Evolutionary conservation across 2,329 filamentous ascomycete genomes (phyloP), one percentile per base, ranked within the genome.

Genomic region (Emmonsiellopsis sp.): DNA sequence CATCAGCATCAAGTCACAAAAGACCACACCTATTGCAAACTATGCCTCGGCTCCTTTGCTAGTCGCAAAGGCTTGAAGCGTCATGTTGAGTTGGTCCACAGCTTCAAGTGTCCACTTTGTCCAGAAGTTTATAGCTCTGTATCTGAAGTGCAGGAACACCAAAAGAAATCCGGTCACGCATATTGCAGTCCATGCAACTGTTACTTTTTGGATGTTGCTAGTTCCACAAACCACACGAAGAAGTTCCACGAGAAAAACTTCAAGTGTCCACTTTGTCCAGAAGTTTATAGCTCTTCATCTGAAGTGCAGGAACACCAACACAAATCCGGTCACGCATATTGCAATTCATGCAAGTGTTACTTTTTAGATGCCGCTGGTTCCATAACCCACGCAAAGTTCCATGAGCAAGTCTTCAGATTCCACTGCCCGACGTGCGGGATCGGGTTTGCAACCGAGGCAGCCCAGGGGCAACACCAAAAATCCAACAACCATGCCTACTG

Each of bases 1-100:
- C 58, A 58, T 3, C 56, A 56, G 41, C 58, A 59, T 32, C 58
- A 60, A 41, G 55, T 57, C 48, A 49, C 37, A 26, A 37, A 48
- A 20, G 50, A 46, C 11, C 58, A 60, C 43, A 56, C 55, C 16
- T 60, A 57, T 42, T 59, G 58, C 51, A 34, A 54, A 11, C 38
- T 49, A 40, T 59, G 58, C 26, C 43, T 49, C 9, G 50, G 52
- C 15, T 59, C 56, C n/a, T 59, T 59, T 35, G 46, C 38, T 10
- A 54, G 58, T n/a, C 13, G 34, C 7, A 47, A 15, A 6, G n/a
- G 51, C 7, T 43, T 55, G 10, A 9, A 54, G 13, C 46, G 34
- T 31, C 58, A 59, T 43, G 53, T 47, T 30, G 38, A 53, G 11
- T n/a, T 53, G 26, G 46, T 55, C 2, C 58, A 59, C 38, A 51